These are phyloP conservation scores for Blakeslea trispora DNA, from an alignment of 371 early-diverging fungal genomes.

Conservation along the genomic window DNA sequence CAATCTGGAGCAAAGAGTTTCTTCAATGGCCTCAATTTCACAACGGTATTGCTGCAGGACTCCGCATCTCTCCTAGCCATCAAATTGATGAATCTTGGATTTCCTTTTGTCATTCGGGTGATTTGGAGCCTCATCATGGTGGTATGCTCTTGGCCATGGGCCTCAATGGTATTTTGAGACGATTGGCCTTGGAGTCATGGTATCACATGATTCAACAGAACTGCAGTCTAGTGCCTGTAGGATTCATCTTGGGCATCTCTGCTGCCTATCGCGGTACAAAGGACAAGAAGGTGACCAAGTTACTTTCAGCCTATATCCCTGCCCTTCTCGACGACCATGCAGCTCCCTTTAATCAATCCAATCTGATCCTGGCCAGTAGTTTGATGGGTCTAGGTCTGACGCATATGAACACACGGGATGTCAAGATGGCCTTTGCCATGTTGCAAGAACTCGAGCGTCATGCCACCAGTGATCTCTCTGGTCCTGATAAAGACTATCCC, in stretches of 20 bases:
- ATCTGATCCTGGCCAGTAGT: conserved; percentile 62
- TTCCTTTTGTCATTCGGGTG: conserved; percentile 61
- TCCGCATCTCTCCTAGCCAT: conserved; percentile 64
- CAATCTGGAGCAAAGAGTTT: conserved; percentile 42
- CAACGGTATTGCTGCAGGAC: conserved; percentile 81
- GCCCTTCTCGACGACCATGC: conserved; percentile 57
- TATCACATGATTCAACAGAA: conserved; percentile 67
- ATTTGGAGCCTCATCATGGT: conserved; percentile 65
- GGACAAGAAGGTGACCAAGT: conserved; percentile 61
- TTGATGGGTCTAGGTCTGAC: conserved; percentile 78
- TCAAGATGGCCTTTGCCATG: conserved; percentile 71
- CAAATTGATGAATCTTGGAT: conserved; percentile 79
- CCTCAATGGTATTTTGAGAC: conserved; percentile 70
- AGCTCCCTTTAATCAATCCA: conserved; percentile 57
- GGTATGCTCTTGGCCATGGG: conserved; percentile 86
- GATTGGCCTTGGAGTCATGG: conserved; percentile 62
- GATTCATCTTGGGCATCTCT: conserved; percentile 75
- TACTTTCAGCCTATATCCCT: conserved; percentile 76
- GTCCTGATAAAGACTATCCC: conserved; percentile 38
- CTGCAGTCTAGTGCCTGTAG: conserved; percentile 68
- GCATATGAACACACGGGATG: conserved; percentile 66
- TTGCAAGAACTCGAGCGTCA: conserved; percentile 64
- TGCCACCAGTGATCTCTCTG: conserved; percentile 38
- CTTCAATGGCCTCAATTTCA: conserved; percentile 86
- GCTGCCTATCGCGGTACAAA: conserved; percentile 72